These are phyloP conservation scores for Globisporangium acanthophoron DNA, from an alignment of 352 stramenopile species.

Conservation along the genomic window DNA sequence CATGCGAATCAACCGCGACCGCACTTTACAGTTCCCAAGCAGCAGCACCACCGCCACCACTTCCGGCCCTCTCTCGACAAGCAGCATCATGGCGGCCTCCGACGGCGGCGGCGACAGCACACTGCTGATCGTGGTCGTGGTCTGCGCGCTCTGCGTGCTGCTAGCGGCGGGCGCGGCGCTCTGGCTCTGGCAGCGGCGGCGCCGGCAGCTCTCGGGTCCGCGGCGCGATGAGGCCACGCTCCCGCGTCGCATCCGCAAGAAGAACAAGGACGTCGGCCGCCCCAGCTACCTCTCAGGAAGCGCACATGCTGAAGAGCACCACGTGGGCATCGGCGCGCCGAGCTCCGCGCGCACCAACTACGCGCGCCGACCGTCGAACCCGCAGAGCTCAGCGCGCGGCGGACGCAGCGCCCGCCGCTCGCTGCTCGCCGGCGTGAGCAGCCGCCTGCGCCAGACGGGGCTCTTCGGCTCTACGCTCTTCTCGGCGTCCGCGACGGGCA, in stretches of 20 bases:
- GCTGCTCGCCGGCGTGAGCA: slow-evolving; percentile 7
- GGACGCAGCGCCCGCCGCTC: not conserved
- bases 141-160: slow-evolving; percentile 11
- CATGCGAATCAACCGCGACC: no score
- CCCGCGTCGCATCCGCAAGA: slow-evolving; percentile 15
- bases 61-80: not conserved
- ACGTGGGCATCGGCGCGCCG: not conserved
- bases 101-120: slow-evolving; percentile 7
- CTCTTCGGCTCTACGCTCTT: slow-evolving; percentile 12
- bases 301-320: not conserved
- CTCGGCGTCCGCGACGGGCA: not conserved
- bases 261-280: slow-evolving; percentile 9
- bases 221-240: slow-evolving; percentile 8
- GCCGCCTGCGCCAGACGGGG: slow-evolving; percentile 9
- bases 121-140: slow-evolving; percentile 11
- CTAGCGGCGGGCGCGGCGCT: slow-evolving; percentile 4
- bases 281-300: slow-evolving; percentile 10
- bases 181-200: slow-evolving; percentile 10
- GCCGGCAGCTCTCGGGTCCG: not conserved
- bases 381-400: not conserved
- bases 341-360: not conserved
- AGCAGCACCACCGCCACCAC: no score
- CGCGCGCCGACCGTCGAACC: not conserved
- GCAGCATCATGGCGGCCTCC: not conserved
- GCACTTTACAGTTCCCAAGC: no score